Conservation (phyloP, 352 stramenopile genomes). For the Sclerospora graminicola region DNA sequence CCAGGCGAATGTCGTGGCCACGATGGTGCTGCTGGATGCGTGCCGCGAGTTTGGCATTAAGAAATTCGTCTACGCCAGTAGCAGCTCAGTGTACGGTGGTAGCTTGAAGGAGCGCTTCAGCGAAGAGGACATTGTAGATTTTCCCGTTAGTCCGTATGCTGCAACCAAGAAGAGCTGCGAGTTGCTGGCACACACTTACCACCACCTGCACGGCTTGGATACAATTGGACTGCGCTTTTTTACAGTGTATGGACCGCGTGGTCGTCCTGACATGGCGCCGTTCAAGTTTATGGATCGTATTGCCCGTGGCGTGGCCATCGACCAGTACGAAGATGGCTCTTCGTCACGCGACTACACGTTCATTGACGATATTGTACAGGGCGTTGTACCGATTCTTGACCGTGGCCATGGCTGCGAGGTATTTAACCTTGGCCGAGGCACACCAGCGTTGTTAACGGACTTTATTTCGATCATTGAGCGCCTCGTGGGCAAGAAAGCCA, state of each 20-base stretch:
- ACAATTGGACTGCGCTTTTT: constrained; percentile 96
- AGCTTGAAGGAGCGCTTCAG: constrained; percentile 88
- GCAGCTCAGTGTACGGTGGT: constrained; percentile 92
- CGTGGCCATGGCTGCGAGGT: constrained; percentile 84
- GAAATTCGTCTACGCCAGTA: constrained; percentile 95
- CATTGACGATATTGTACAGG: constrained; percentile 96
- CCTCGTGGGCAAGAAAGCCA: constrained; percentile 89
- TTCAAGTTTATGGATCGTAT: constrained; percentile 98
- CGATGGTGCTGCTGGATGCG: constrained; percentile 90
- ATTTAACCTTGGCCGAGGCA: constrained; percentile 95
- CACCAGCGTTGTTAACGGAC: constrained; percentile 85
- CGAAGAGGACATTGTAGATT: constrained; percentile 86
- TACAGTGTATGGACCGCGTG: constrained; percentile 95
- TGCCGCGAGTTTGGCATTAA: constrained; percentile 81
- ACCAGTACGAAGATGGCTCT: constrained; percentile 95
- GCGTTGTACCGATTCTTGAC: constrained; percentile 77
- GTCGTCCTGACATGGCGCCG: constrained; percentile 96
- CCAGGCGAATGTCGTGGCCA: constrained; percentile 93
- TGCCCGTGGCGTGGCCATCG: constrained; percentile 83
- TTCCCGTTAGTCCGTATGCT: constrained; percentile 94
- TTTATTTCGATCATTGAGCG: constrained; percentile 95
- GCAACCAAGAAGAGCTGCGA: constrained; percentile 97
- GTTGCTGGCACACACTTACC: constrained; percentile 95
- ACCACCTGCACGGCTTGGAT: constrained; percentile 93
- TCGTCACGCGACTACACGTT: constrained; percentile 97